Base-by-base conservation (phyloP, 1,284 basidiomycete species). In the Hortiboletus rubellus region DNA sequence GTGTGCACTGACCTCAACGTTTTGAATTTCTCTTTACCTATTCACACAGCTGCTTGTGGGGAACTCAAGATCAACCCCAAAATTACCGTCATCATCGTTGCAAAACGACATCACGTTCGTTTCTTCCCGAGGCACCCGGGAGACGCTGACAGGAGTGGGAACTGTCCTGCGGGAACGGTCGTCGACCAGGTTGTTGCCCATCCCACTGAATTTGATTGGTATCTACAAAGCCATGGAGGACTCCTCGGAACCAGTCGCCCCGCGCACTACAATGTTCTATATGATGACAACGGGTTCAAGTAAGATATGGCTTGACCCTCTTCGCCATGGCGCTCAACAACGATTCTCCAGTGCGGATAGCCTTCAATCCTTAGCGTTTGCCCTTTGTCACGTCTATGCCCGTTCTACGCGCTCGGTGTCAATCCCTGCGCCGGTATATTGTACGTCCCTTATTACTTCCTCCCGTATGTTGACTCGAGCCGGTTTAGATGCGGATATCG, bases 361-460 rank as follows among this genome's bases (percentile, higher is more conserved):
- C 43, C 67, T 91, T 11, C 89, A 91, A 60, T 79, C 82, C 3
- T 70, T 93, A 3, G 86, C 89, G 0, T 92, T 89, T 62, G 83
- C 88, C 1, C 73, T 93, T 1, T 92, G 89, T 66, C 91, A 92
- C 62, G 86, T 92, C 11, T 94, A 92, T 66, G 89, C 89, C 1
- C 81, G 91, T 3, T 85, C 88, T 14, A 93, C 91, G 1, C 84
- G 92, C 42, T 90, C 89, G 0, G 91, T 94, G 1, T 92, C 90
- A 0, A 90, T 92, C 54, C 89, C 90, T 0, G 91, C 91, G 0
- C 91, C 91, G 0, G 89, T 92, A 0, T 93, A 92, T 64, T 92
- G 90, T 91, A 63, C 69, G 87, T 65, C 60, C 18, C n/a, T 47
- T 33, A 3, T 10, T 30, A 17, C 36, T 36, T 33, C 12, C 11